Percentiles rank a stretch among this genome's conserved stretches.
Conservation (phyloP, 2,329 filamentous ascomycete genomes). For the Curvularia sp. region DNA sequence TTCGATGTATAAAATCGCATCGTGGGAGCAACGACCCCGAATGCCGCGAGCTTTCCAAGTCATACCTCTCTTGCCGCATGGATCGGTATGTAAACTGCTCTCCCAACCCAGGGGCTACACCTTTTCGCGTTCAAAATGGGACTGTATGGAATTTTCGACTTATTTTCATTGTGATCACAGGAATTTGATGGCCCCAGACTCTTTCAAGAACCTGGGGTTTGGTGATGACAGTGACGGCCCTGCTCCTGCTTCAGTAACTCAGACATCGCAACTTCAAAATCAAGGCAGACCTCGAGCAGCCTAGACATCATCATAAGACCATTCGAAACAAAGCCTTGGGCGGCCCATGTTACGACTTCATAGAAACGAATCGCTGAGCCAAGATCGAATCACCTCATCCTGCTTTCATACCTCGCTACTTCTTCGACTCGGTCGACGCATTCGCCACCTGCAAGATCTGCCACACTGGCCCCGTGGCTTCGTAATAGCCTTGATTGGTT, state of each 20-base stretch:
- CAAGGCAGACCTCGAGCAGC: conserved; percentile 34
- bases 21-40: conserved; percentile 85
- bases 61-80: conserved; percentile 92
- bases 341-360: conserved; percentile 34
- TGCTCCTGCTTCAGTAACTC: conserved; percentile 38
- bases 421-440: conserved; percentile 17
- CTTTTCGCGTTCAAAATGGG: neutral
- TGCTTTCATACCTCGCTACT: conserved; percentile 15
- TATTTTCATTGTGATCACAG: conserved; percentile 48
- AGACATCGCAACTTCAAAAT: conserved; percentile 31
- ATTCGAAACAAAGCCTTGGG: conserved; percentile 31
- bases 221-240: conserved; percentile 42
- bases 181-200: conserved; percentile 94
- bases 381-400: conserved; percentile 12
- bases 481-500: conserved; percentile 37
- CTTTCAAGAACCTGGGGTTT: conserved; percentile 93
- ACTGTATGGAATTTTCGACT: conserved; percentile 23
- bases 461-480: conserved; percentile 11
- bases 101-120: neutral
- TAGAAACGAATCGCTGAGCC: conserved; percentile 35
- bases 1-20: conserved; percentile 84
- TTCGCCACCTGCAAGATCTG: conserved; percentile 3
- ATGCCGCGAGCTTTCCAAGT: conserved; percentile 85
- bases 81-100: conserved; percentile 70
- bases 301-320: conserved; percentile 24